A percentile compares a stretch with the other conserved stretches of the same genome.
phyloP scores from a whole-genome alignment of 75 land plant species.

The Chamaecyparis obtusa region DNA sequence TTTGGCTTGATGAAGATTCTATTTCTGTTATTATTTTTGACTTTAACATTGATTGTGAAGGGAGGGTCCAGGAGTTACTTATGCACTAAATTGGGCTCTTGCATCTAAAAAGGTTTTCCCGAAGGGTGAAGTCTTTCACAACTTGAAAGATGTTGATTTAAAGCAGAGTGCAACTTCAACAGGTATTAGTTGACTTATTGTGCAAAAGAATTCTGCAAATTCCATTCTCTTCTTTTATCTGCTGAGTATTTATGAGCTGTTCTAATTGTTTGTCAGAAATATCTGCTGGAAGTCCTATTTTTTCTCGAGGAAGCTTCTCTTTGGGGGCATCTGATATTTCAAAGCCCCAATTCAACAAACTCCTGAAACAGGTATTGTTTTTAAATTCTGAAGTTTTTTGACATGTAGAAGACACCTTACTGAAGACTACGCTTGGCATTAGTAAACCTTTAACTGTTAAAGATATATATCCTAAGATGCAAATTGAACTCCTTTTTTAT shows the following conservation, averaged over 20 bases:
- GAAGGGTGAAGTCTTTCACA: constrained; percentile 57
- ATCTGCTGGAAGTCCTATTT: constrained; percentile 37
- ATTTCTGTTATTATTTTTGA: neutral
- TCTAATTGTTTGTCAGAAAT: constrained; percentile 27
- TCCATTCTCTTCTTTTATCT: neutral
- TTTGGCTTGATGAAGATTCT: neutral
- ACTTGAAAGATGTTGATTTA: constrained; percentile 49
- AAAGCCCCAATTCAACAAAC: constrained; percentile 55
- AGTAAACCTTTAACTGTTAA: neutral
- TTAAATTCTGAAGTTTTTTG: neutral
- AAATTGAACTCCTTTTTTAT: neutral
- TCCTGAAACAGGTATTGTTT: constrained; percentile 50
- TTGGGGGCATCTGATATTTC: constrained; percentile 44
- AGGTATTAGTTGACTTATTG: constrained; percentile 22
- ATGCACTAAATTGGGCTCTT: constrained; percentile 70
- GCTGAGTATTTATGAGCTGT: neutral
- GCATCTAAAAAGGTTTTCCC: constrained; percentile 58
- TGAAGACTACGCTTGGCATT: neutral
- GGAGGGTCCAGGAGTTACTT: constrained; percentile 52
- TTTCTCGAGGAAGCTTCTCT: constrained; percentile 46
- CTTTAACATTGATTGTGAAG: constrained; percentile 24
- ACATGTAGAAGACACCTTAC: neutral
- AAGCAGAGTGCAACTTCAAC: constrained; percentile 45
- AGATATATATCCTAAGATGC: neutral
- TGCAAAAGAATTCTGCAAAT: neutral